Evolutionary conservation across 768 basidiomycete species (phyloP).

Genomic region (Jaapia argillacea): DNA sequence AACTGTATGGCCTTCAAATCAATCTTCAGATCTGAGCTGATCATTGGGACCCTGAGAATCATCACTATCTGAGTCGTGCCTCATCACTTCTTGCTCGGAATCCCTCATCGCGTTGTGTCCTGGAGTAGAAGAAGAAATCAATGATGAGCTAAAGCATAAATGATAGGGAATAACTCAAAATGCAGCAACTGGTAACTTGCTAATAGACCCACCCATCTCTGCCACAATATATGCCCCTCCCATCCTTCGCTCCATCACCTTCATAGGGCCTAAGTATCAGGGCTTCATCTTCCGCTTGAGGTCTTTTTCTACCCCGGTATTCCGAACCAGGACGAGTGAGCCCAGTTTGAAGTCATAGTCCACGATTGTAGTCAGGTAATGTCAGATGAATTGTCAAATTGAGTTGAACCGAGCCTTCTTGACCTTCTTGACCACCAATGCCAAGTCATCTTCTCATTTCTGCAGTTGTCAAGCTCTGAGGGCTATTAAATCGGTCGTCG

Average conservation of each 20-base stretch:
- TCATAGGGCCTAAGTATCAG: slow-evolving; percentile 27
- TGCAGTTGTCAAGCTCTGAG: slow-evolving; percentile 15
- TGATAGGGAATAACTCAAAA: slow-evolving; percentile 7
- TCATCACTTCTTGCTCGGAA: too few species aligned
- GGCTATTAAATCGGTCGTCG: slow-evolving; percentile 15
- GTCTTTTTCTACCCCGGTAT: slow-evolving; percentile 11
- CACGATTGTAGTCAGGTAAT: slow-evolving; percentile 8
- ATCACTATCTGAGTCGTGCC: too few species aligned
- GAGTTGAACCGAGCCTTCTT: slow-evolving; percentile 12
- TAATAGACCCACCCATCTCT: slow-evolving; percentile 11
- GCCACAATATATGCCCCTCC: slow-evolving; percentile 7
- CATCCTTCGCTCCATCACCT: slow-evolving; percentile 17
- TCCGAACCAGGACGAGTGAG: slow-evolving; percentile 23
- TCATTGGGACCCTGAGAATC: too few species aligned
- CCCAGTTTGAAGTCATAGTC: slow-evolving; percentile 20
- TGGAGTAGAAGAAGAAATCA: too few species aligned
- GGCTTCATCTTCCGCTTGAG: background rate
- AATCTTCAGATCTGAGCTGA: too few species aligned
- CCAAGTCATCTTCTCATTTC: slow-evolving; percentile 14
- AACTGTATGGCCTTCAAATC: too few species aligned
- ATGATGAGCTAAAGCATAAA: too few species aligned
- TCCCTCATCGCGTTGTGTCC: too few species aligned
- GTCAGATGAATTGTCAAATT: slow-evolving; percentile 16
- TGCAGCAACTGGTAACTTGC: slow-evolving; percentile 4
- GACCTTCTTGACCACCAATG: slow-evolving; percentile 8